phyloP scores from a whole-genome alignment of 2,329 filamentous ascomycete genomes.

The Penicillium occitanis region DNA sequence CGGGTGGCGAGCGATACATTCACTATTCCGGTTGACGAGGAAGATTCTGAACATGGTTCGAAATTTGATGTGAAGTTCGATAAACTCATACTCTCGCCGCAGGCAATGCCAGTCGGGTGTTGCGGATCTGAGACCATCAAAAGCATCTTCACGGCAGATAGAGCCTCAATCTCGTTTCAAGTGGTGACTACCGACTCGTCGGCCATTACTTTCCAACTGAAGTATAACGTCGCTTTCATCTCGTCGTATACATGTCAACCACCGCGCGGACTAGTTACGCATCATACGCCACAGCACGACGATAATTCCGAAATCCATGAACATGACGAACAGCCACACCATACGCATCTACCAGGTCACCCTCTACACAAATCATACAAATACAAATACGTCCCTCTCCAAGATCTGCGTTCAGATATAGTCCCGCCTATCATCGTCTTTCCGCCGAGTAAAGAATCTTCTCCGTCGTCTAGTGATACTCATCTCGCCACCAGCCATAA shows the following conservation, averaged over 20 bases:
- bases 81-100: slow-evolving; percentile 2
- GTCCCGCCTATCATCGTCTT: slow-evolving; percentile 21
- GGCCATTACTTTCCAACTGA: slow-evolving; percentile 42
- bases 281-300: neutral
- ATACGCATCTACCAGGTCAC: slow-evolving; percentile 39
- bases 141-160: slow-evolving; percentile 26
- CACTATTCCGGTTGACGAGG: slow-evolving; percentile 38
- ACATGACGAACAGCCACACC: neutral
- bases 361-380: slow-evolving; percentile 39
- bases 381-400: slow-evolving; percentile 35
- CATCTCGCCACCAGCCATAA: slow-evolving; percentile 13
- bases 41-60: slow-evolving; percentile 23
- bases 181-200: neutral
- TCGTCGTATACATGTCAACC: slow-evolving; percentile 55
- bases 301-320: neutral
- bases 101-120: slow-evolving; percentile 18
- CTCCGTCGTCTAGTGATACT: neutral
- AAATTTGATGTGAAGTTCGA: slow-evolving; percentile 24
- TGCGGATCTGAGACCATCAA: slow-evolving; percentile 21
- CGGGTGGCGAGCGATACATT: slow-evolving; percentile 40
- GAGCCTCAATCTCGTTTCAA: slow-evolving; percentile 32
- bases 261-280: slow-evolving; percentile 37
- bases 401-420: slow-evolving; percentile 25
- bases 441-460: neutral
- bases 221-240: slow-evolving; percentile 55